Percentiles rank a stretch among this genome's conserved stretches.
phyloP scores from a whole-genome alignment of 441 rosid species.

The Populus tomentosa region DNA sequence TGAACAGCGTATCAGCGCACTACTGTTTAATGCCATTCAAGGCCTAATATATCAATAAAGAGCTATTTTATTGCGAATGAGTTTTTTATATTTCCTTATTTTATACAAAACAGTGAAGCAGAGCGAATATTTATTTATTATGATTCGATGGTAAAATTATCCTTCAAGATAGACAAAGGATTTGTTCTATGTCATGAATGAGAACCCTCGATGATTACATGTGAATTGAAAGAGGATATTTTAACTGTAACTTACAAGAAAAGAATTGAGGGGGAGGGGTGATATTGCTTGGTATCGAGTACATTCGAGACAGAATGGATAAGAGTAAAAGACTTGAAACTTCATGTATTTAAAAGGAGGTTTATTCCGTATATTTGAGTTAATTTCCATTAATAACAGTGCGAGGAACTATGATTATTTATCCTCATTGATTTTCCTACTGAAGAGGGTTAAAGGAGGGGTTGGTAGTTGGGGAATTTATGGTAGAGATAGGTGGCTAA shows the following conservation, averaged over 20 bases:
- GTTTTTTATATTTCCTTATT: too few relatives aligned
- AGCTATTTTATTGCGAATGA: background rate
- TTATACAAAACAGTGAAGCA: background rate
- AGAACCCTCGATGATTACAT: slow-evolving; percentile 2
- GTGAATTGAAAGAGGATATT: slow-evolving; percentile 2
- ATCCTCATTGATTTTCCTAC: background rate
- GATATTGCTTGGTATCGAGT: background rate
- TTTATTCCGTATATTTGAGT: background rate
- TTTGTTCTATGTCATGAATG: background rate
- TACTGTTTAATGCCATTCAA: background rate
- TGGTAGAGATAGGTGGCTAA: slow-evolving; percentile 9
- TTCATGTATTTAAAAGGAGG: background rate
- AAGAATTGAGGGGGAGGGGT: background rate
- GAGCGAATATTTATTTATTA: background rate
- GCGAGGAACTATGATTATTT: background rate
- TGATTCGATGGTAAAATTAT: background rate
- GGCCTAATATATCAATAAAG: background rate
- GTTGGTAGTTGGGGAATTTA: slow-evolving; percentile 29
- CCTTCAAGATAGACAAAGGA: too few relatives aligned
- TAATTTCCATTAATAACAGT: background rate
- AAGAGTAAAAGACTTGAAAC: background rate
- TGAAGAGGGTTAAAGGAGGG: slow-evolving; percentile 8
- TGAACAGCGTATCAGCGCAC: too few relatives aligned
- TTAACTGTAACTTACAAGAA: background rate
- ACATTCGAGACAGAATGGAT: background rate